A percentile compares a stretch with the other conserved stretches of the same genome.
Conservation (phyloP, 306 rosid species). For the Quercus robur region DNA sequence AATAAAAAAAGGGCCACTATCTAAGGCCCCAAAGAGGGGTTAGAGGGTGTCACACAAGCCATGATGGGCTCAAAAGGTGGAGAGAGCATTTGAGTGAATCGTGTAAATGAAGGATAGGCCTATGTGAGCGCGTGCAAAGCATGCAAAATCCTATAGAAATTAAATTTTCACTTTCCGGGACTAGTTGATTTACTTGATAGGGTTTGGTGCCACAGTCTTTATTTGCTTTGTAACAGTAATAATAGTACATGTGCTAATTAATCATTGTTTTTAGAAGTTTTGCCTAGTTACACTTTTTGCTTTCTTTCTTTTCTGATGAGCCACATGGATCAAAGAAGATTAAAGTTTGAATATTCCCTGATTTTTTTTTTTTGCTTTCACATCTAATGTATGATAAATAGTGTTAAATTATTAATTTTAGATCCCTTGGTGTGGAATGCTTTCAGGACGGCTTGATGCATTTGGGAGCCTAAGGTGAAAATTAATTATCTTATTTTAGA, state of each 20-base stretch:
- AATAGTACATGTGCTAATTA: slow-evolving; percentile 34
- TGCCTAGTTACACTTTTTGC: not conserved
- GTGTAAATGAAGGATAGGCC: slow-evolving; percentile 15
- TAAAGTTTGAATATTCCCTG: too few species aligned
- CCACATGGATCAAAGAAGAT: not conserved
- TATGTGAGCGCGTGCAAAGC: slow-evolving; percentile 9
- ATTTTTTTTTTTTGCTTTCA: too few species aligned
- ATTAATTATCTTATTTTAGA: too few species aligned
- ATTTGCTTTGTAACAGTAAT: not conserved
- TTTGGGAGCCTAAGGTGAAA: too few species aligned
- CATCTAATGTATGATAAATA: too few species aligned
- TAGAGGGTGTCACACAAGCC: not conserved
- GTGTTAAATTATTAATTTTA: too few species aligned
- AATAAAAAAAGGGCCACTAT: slow-evolving; percentile 3
- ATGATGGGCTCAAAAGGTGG: slow-evolving; percentile 13
- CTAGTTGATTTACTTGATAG: not conserved
- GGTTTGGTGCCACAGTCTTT: not conserved
- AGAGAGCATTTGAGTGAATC: not conserved
- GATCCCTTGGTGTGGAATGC: too few species aligned
- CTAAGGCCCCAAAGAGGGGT: not conserved
- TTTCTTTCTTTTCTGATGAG: not conserved
- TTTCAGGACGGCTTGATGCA: too few species aligned
- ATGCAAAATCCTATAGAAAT: slow-evolving; percentile 8
- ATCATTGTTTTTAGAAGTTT: slow-evolving; percentile 33
- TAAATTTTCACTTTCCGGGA: not conserved